phyloP scores from a whole-genome alignment of 2,329 filamentous ascomycete species.

The Colletotrichum viniferum region DNA sequence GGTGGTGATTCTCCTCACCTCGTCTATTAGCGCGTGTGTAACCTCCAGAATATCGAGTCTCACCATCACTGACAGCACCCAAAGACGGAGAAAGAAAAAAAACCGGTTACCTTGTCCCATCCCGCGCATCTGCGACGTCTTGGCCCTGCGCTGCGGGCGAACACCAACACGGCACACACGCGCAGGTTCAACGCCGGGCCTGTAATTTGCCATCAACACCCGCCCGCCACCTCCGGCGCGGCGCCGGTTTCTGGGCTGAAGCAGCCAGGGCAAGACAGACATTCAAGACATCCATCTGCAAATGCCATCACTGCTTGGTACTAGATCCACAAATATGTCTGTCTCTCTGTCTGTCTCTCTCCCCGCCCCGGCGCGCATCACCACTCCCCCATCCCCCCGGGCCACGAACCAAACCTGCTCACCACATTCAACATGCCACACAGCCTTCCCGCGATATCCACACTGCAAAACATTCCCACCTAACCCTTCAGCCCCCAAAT shows the following conservation, averaged over 20 bases:
- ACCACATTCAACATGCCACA: background rate
- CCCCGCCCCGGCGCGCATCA: background rate
- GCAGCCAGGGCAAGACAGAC: background rate
- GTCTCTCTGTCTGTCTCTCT: background rate
- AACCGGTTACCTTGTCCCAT: background rate
- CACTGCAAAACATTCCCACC: background rate
- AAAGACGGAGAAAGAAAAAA: background rate
- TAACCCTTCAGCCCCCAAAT: background rate
- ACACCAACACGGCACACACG: background rate
- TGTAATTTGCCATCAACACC: background rate
- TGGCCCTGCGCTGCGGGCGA: background rate
- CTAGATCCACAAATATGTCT: background rate
- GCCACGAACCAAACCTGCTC: background rate
- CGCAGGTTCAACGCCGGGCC: background rate
- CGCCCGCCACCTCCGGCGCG: background rate
- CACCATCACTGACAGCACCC: background rate
- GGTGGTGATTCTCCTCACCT: background rate
- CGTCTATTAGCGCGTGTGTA: background rate
- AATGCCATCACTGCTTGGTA: background rate
- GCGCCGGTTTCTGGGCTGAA: background rate
- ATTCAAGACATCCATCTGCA: background rate
- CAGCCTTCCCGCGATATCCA: background rate
- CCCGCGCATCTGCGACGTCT: background rate
- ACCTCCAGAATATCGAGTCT: background rate
- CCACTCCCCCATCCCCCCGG: background rate